Base-by-base conservation (phyloP, 352 stramenopile species). In the Phytophthora ohioensis region DNA sequence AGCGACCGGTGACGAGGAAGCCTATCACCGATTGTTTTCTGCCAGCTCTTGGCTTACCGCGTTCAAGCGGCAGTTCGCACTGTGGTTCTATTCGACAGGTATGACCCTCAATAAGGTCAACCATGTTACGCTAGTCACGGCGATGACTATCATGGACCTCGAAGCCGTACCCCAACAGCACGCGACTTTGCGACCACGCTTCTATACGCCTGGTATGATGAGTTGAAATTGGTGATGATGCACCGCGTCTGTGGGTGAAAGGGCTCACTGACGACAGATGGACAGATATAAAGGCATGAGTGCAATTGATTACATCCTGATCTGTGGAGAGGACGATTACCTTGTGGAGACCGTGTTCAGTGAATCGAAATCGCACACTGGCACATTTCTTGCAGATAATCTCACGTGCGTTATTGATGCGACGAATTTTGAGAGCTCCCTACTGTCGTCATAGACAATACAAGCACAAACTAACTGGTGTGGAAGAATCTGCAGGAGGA, bases 391-490 rank as follows among this genome's bases (percentile, higher is more conserved):
- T 2, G 34, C 60, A 3, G n/a, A 6, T 6, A 41, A 68, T 17
- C 41, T 68, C 7, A 39, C 42, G 43, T 34, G 51, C 0, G 35
- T 68, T 3, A 61, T 62, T 13, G 21, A 36, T 3, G 3, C 5
- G 6, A 31, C 38, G 2, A 49, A 0, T 17, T 57, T 57, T 30
- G 41, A 13, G 1, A 57, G 31, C 2, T 62, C 5, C 21, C 42
- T 35, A 41, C 60, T 43, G 60, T 68, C 15, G 61, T 69, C 1
- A 62, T 42, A 0, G 61, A 62, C 12, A 69, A 69, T 15, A 69
- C 61, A 0, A n/a, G 4, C 15, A 45, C 38, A 36, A 67, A 67
- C 38, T 34, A 55, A 9, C 3, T 55, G 3, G 35, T 57, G 30
- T 62, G 42, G 34, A 4, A 8, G 31, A 59, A 12, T 2, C n/a